A percentile compares a stretch with the other conserved stretches of the same genome.
These are phyloP conservation scores for Naganishia sp. DNA, from an alignment of 1,284 basidiomycete genomes.

Conservation along the genomic window DNA sequence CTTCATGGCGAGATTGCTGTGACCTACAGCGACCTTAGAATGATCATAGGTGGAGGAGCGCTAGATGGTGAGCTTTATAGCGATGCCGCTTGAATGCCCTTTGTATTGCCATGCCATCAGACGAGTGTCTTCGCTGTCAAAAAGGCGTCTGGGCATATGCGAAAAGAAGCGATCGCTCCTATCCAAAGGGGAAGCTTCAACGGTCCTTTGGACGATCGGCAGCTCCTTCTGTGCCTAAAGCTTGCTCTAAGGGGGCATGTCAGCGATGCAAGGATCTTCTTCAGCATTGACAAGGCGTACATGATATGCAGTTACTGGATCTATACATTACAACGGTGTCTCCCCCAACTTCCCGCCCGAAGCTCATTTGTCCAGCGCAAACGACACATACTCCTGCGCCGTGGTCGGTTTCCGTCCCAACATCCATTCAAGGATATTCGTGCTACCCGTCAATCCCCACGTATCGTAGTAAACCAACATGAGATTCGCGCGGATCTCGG, in stretches of 20 bases:
- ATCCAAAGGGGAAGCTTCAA: not conserved
- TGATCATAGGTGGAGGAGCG: too few species aligned
- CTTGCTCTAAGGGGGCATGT: not conserved
- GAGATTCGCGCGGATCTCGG: constrained; percentile 15
- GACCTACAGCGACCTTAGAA: too few species aligned
- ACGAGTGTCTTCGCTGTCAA: not conserved
- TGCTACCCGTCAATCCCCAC: constrained; percentile 26
- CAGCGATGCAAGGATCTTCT: not conserved
- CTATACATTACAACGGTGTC: constrained; percentile 27
- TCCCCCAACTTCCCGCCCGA: not conserved
- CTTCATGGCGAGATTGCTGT: too few species aligned
- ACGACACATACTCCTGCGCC: constrained; percentile 17
- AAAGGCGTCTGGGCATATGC: constrained; percentile 6
- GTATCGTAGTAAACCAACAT: constrained; percentile 27
- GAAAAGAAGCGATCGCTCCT: constrained; percentile 16
- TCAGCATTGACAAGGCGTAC: not conserved
- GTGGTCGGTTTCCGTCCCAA: constrained; percentile 14
- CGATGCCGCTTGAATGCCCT: not conserved
- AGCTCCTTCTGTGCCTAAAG: not conserved
- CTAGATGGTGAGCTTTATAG: too few species aligned
- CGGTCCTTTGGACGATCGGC: constrained; percentile 4
- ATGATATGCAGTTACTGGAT: not conserved
- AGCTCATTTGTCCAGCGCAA: constrained; percentile 5
- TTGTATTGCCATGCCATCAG: not conserved
- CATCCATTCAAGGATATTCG: constrained; percentile 26